A percentile compares a stretch with the other conserved stretches of the same genome.
phyloP scores from a whole-genome alignment of 805 yeast genomes.

The Ogataea chonburiensis region DNA sequence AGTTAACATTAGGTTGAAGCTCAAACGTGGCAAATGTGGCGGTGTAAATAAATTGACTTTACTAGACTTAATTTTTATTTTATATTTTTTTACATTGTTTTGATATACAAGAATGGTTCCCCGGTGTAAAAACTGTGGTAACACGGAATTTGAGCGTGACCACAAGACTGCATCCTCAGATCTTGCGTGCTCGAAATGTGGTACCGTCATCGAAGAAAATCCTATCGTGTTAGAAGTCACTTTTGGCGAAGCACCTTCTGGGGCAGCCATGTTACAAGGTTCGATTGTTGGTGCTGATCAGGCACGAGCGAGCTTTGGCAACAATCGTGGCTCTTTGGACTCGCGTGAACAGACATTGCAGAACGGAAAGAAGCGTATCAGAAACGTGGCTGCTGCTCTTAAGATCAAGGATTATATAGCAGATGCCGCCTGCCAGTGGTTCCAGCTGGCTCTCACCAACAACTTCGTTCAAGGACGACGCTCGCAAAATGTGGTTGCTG shows the following conservation, averaged over 20 bases:
- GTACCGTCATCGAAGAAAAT: conserved; percentile 84
- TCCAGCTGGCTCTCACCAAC: conserved; percentile 76
- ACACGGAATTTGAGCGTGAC: conserved; percentile 52
- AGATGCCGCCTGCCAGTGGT: conserved; percentile 88
- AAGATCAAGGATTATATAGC: conserved; percentile 80
- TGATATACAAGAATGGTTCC: conserved; percentile 17
- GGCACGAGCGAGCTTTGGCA: conserved; percentile 66
- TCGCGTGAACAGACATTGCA: conserved; percentile 86
- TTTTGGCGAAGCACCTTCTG: conserved; percentile 86
- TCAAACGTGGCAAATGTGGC: conserved; percentile 8
- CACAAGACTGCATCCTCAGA: conserved; percentile 66
- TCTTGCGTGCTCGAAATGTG: conserved; percentile 78
- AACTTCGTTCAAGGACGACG: conserved; percentile 97
- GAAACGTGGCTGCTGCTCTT: conserved; percentile 75
- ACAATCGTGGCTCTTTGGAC: conserved; percentile 73
- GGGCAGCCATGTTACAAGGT: conserved; percentile 96
- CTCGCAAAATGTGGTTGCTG: conserved; percentile 92
- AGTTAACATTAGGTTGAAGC: neutral
- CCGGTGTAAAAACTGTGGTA: conserved; percentile 46
- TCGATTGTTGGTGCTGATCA: conserved; percentile 89
- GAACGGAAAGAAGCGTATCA: conserved; percentile 77
- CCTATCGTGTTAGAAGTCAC: conserved; percentile 95
- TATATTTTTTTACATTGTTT: neutral
- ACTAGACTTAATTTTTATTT: conserved; percentile 1
- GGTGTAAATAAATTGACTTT: conserved; percentile 1